A percentile compares a stretch with the other conserved stretches of the same genome.
Evolutionary conservation across 2,329 filamentous ascomycete genomes (phyloP).

Genomic region (Fusarium brachygibbosum): DNA sequence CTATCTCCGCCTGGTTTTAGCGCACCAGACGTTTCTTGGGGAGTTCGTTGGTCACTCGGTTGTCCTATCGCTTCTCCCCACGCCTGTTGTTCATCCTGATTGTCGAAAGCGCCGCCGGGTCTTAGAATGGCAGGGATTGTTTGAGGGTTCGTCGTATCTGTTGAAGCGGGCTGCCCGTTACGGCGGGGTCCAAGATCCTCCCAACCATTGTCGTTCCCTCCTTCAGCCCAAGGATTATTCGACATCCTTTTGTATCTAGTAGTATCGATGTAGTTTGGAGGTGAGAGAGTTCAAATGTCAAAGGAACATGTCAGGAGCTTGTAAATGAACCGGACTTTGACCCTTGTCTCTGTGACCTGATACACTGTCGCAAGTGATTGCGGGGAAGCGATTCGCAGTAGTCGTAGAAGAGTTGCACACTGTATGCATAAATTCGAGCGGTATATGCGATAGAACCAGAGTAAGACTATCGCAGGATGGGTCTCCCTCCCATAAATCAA

Average conservation of each 20-base stretch:
- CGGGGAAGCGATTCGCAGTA: conserved; percentile 33
- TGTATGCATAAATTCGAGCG: conserved; percentile 22
- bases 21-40: conserved; percentile 49
- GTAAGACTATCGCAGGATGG: not conserved
- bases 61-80: conserved; percentile 51
- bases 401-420: conserved; percentile 17
- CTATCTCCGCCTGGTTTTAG: conserved; percentile 54
- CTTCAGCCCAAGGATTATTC: conserved; percentile 48
- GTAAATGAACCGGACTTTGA: conserved; percentile 1
- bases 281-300: conserved; percentile 9
- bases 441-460: not conserved
- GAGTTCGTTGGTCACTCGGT: conserved; percentile 9
- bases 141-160: conserved; percentile 8
- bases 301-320: conserved; percentile 28
- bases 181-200: conserved; percentile 43
- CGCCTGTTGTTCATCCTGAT: conserved; percentile 50
- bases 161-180: conserved; percentile 17
- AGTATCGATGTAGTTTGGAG: conserved; percentile 12
- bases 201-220: conserved; percentile 42
- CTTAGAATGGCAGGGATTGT: conserved; percentile 52
- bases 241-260: conserved; percentile 26
- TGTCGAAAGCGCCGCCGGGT: conserved; percentile 49
- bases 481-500: not conserved
- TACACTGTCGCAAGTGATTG: conserved; percentile 30
- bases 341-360: conserved; percentile 18